Percentiles rank a stretch among this genome's conserved stretches.
Conservation (phyloP, 2,329 filamentous ascomycete species). For the Cladobotryum protrusum region DNA sequence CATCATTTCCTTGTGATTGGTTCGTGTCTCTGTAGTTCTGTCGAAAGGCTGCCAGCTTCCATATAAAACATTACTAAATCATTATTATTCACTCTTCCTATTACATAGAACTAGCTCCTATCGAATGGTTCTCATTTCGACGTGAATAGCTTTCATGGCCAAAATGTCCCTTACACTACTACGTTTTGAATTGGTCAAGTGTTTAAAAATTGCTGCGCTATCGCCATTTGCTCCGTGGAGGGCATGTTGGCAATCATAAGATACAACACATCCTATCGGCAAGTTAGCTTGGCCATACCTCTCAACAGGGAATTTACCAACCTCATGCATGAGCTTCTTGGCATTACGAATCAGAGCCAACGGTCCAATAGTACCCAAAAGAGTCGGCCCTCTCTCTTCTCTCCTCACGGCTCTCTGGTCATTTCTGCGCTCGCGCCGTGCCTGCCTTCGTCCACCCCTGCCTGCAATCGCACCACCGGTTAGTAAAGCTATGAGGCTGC, state of each 20-base stretch:
- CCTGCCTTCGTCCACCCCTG: background rate
- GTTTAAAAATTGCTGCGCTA: conserved; percentile 4
- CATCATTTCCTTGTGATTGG: too few species aligned
- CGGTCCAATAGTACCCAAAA: conserved; percentile 6
- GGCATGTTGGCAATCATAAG: conserved; percentile 13
- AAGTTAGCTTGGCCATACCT: background rate
- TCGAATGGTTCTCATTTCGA: too few species aligned
- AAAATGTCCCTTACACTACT: background rate
- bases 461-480: conserved; percentile 16
- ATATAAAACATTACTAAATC: too few species aligned
- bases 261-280: conserved; percentile 11
- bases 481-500: conserved; percentile 20
- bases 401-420: conserved; percentile 2
- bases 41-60: too few species aligned
- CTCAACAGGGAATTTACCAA: background rate
- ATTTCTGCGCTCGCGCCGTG: background rate
- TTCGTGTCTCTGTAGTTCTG: too few species aligned
- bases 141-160: background rate
- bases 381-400: conserved; percentile 4
- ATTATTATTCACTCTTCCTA: too few species aligned
- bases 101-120: too few species aligned
- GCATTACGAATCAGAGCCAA: conserved; percentile 5
- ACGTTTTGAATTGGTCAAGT: background rate
- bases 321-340: conserved; percentile 12
- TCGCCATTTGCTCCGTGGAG: conserved; percentile 10